These are phyloP conservation scores for Pseudozyma sp. DNA, from an alignment of 1,284 basidiomycete genomes.

Conservation along the genomic window DNA sequence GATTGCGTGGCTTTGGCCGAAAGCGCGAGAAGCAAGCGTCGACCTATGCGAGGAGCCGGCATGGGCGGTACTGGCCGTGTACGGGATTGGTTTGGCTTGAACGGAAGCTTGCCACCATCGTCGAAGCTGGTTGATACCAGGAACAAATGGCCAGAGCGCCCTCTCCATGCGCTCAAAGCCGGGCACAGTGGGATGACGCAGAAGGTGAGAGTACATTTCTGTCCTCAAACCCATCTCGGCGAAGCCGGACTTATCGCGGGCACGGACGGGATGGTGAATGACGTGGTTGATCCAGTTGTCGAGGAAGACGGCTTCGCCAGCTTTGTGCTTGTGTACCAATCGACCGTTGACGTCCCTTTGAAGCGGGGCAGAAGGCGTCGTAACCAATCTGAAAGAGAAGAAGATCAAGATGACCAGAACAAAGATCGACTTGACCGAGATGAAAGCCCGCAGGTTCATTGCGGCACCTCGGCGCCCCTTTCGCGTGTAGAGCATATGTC, in stretches of 20 bases:
- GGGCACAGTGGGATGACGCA: constrained; percentile 37
- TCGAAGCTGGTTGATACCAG: constrained; percentile 51
- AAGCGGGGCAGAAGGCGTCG: constrained; percentile 8
- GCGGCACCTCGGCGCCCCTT: constrained; percentile 21
- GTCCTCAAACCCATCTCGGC: constrained; percentile 53
- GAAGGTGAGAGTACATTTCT: constrained; percentile 52
- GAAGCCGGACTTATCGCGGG: constrained; percentile 45
- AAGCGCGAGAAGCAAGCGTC: constrained; percentile 18
- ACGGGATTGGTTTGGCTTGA: constrained; percentile 26
- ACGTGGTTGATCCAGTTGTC: constrained; percentile 48
- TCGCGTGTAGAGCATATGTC: constrained; percentile 21
- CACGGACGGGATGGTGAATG: constrained; percentile 43
- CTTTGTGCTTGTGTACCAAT: constrained; percentile 15
- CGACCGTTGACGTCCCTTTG: constrained; percentile 31
- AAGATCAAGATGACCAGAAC: constrained; percentile 20
- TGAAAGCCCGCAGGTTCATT: constrained; percentile 1
- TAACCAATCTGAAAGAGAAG: constrained; percentile 10
- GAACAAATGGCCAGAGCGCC: constrained; percentile 50
- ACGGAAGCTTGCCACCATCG: constrained; percentile 41
- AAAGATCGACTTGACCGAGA: constrained; percentile 16
- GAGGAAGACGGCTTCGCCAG: constrained; percentile 39
- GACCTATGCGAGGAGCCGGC: background rate
- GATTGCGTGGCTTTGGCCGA: constrained; percentile 3
- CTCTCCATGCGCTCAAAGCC: constrained; percentile 49
- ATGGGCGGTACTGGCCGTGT: constrained; percentile 3